A percentile compares a stretch with the other conserved stretches of the same genome.
Evolutionary conservation across 495 filamentous ascomycete species (phyloP).

Genomic region (Cercophora sp.): DNA sequence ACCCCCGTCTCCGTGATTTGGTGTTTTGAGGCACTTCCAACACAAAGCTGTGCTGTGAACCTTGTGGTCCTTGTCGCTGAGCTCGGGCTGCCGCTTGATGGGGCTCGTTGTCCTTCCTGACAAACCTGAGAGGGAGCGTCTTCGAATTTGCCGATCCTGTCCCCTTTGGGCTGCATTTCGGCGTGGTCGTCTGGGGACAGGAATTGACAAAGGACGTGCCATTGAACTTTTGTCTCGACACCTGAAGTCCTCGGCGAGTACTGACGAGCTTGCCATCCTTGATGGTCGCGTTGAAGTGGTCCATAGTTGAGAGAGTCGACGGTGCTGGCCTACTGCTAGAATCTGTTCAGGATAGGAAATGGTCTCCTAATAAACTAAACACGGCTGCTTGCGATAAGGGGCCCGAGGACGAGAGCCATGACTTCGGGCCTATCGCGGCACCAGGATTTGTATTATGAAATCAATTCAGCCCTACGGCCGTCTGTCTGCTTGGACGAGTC

Average conservation of each 20-base stretch:
- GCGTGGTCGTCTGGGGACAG: slow-evolving; percentile 12
- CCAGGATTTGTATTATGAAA: not conserved
- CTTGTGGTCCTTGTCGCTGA: not conserved
- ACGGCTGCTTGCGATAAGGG: not conserved
- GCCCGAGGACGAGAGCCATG: too few relatives aligned
- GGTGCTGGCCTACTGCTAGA: too few relatives aligned
- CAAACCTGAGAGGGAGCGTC: slow-evolving; percentile 19
- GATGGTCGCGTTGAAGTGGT: slow-evolving; percentile 31
- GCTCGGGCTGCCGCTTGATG: not conserved
- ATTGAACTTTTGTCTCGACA: slow-evolving; percentile 29
- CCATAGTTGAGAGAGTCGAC: slow-evolving; percentile 19
- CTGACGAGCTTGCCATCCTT: slow-evolving; percentile 27
- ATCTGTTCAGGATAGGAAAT: too few relatives aligned
- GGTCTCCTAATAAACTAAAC: not conserved
- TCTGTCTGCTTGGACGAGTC: too few relatives aligned
- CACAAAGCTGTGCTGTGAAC: not conserved
- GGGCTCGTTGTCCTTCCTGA: slow-evolving; percentile 9
- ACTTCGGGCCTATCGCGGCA: too few relatives aligned
- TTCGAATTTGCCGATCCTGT: not conserved
- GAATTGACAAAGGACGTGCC: slow-evolving; percentile 31
- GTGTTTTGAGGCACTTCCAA: slow-evolving; percentile 5
- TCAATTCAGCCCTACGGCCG: too few relatives aligned
- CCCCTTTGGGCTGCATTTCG: not conserved
- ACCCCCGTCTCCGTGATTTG: slow-evolving; percentile 9
- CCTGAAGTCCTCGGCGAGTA: slow-evolving; percentile 28